Evolutionary conservation across 2,329 filamentous ascomycete genomes (phyloP).

Genomic region (Neofusicoccum umdonicola): DNA sequence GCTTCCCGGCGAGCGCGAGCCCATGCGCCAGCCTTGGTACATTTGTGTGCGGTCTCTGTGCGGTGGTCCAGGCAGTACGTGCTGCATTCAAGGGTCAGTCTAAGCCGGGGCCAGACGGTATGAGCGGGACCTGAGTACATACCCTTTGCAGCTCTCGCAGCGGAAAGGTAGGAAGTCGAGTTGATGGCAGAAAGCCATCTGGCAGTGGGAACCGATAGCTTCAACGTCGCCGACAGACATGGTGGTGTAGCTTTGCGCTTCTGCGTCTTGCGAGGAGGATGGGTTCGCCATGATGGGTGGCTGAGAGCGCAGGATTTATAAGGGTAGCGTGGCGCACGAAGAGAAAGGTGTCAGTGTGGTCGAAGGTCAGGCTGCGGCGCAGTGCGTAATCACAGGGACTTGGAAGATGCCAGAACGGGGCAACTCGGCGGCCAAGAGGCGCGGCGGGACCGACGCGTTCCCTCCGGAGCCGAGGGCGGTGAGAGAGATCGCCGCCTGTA

Average conservation of each 20-base stretch:
- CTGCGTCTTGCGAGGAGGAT: slow-evolving; percentile 14
- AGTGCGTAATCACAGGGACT: slow-evolving; percentile 14
- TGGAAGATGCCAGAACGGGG: slow-evolving; percentile 17
- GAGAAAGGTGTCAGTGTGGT: not conserved
- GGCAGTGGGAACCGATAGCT: slow-evolving; percentile 85
- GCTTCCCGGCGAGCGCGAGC: slow-evolving; percentile 48
- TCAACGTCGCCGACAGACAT: slow-evolving; percentile 79
- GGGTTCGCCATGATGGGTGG: not conserved
- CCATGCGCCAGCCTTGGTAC: slow-evolving; percentile 60
- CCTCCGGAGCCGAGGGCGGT: not conserved
- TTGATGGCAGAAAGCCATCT: slow-evolving; percentile 86
- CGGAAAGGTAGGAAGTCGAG: slow-evolving; percentile 95
- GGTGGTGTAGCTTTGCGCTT: slow-evolving; percentile 60
- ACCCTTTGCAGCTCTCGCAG: slow-evolving; percentile 79
- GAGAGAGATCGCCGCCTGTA: slow-evolving; percentile 2
- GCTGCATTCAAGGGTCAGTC: slow-evolving; percentile 34
- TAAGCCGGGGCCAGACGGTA: not conserved
- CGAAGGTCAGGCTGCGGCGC: not conserved
- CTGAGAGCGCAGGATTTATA: not conserved
- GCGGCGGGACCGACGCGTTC: not conserved
- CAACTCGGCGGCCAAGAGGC: not conserved
- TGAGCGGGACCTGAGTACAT: slow-evolving; percentile 18
- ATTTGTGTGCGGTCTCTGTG: slow-evolving; percentile 76
- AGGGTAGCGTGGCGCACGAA: not conserved
- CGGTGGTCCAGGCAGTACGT: slow-evolving; percentile 95